Conservation (phyloP, 139 green algal genomes). For the Tetraselmis chui region DNA sequence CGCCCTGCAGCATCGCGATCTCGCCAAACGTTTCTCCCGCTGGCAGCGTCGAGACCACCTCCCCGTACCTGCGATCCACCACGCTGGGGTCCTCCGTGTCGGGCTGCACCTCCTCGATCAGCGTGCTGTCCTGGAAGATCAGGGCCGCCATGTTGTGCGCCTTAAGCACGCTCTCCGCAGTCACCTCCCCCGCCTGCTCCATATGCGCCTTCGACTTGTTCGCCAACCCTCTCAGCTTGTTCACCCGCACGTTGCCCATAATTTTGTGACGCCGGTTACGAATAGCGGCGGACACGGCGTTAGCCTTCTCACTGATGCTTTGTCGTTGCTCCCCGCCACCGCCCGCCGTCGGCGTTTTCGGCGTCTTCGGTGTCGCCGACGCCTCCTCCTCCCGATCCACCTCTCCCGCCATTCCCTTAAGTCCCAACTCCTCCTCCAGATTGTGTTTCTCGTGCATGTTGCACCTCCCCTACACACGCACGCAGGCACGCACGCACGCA, state of each 20-base stretch:
- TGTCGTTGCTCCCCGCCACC: background rate
- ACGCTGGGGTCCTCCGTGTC: background rate
- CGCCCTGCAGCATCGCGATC: background rate
- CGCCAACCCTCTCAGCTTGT: background rate
- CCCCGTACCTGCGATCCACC: background rate
- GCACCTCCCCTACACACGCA: background rate
- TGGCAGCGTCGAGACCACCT: background rate
- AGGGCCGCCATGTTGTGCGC: background rate
- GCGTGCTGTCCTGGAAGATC: background rate
- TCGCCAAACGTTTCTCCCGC: background rate
- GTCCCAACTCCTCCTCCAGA: background rate
- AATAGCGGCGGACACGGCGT: background rate
- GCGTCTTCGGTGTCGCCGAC: background rate
- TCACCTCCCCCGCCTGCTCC: background rate
- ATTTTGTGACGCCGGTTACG: background rate
- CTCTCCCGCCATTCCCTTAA: background rate
- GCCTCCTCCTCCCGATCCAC: background rate
- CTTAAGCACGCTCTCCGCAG: background rate
- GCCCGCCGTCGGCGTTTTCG: background rate
- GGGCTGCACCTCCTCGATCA: background rate
- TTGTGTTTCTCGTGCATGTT: background rate
- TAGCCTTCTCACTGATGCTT: background rate
- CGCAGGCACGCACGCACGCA: too few species aligned
- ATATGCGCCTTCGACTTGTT: too few species aligned
- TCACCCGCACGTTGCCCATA: background rate